Conservation (phyloP, 805 yeast species). For the Phaffomyces thermotolerans region DNA sequence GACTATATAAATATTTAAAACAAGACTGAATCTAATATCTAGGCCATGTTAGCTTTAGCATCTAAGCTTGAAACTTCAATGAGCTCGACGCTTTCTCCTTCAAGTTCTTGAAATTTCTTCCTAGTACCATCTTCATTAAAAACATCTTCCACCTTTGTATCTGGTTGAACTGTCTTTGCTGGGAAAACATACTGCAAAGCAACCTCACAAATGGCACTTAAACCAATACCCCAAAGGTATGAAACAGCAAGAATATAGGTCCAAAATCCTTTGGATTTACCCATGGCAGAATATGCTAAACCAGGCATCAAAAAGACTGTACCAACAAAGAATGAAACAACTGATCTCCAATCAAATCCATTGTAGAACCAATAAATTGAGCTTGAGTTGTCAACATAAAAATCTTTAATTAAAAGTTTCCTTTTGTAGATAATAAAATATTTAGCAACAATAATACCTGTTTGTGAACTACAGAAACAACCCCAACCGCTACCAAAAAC, state of each 20-base stretch:
- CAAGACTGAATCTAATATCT: not conserved
- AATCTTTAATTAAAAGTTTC: slow-evolving; percentile 15
- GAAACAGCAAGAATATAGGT: slow-evolving; percentile 15
- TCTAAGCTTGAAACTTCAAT: not conserved
- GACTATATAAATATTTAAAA: too few relatives aligned
- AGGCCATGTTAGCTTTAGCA: not conserved
- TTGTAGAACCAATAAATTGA: slow-evolving; percentile 18
- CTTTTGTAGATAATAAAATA: slow-evolving; percentile 15
- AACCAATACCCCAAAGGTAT: slow-evolving; percentile 15
- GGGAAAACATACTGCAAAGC: slow-evolving; percentile 13
- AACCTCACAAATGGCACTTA: slow-evolving; percentile 4
- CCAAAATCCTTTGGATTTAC: slow-evolving; percentile 11
- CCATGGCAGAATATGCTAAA: slow-evolving; percentile 11
- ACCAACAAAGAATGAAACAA: slow-evolving; percentile 17
- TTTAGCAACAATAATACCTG: slow-evolving; percentile 15
- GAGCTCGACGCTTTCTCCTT: not conserved
- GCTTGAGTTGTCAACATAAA: slow-evolving; percentile 7
- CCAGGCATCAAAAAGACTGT: slow-evolving; percentile 22
- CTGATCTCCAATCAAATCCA: slow-evolving; percentile 24
- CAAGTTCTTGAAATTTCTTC: not conserved
- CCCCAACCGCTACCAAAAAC: slow-evolving; percentile 22
- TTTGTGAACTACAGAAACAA: slow-evolving; percentile 17
- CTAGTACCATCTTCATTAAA: slow-evolving; percentile 14
- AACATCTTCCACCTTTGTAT: slow-evolving; percentile 15
- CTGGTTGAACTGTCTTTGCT: slow-evolving; percentile 6